A percentile compares a stretch with the other conserved stretches of the same genome.
These are phyloP conservation scores for Paramecium sonneborni DNA, from an alignment of 73 alveolate genomes.

Conservation along the genomic window DNA sequence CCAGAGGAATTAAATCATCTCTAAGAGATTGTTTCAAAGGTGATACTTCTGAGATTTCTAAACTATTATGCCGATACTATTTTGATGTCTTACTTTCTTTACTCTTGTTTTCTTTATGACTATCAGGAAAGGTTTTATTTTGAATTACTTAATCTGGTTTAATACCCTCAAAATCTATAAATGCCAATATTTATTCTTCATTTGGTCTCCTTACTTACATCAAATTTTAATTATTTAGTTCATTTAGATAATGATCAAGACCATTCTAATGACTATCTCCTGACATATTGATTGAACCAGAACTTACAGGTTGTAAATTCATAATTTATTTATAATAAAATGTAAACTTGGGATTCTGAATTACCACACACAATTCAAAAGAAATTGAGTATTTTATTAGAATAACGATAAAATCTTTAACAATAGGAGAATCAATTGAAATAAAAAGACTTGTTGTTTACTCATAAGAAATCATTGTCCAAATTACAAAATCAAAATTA, in stretches of 20 bases:
- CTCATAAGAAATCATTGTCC: slow-evolving; percentile 16
- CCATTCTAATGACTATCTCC: background rate
- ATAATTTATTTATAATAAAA: background rate
- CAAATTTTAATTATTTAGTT: background rate
- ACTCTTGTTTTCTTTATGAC: background rate
- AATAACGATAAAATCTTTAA: background rate
- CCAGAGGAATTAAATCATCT: background rate
- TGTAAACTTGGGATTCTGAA: slow-evolving; percentile 36
- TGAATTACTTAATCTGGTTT: background rate
- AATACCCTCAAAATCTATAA: slow-evolving; percentile 16
- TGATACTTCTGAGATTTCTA: background rate
- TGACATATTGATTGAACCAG: slow-evolving; percentile 29
- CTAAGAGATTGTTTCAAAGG: slow-evolving; percentile 12
- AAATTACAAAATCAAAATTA: background rate
- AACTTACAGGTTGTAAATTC: slow-evolving; percentile 7
- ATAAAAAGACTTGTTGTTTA: background rate
- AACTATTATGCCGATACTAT: background rate
- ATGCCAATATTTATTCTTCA: slow-evolving; percentile 32
- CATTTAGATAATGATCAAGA: background rate
- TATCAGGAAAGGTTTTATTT: background rate
- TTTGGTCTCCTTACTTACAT: slow-evolving; percentile 57
- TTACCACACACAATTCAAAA: background rate
- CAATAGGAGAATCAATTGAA: background rate
- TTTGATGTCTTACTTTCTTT: background rate
- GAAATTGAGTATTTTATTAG: slow-evolving; percentile 11